Conservation (phyloP, 108 stramenopile species). For the Stephanodiscus triporus region DNA sequence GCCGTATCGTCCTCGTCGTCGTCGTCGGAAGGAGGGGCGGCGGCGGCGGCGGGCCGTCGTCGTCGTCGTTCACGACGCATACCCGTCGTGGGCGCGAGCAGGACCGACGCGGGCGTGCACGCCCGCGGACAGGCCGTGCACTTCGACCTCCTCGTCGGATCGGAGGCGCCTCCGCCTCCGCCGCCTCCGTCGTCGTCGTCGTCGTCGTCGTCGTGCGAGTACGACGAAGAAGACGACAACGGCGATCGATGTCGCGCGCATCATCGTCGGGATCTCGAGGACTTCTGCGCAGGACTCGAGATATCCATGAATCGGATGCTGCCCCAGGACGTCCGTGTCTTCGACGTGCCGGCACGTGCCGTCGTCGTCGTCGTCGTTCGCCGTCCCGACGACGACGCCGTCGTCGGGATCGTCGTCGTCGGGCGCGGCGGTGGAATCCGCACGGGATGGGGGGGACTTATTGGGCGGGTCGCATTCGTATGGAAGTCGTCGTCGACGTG, state of each 20-base stretch:
- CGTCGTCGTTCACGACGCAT: no score
- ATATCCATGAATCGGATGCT: slow-evolving; percentile 73
- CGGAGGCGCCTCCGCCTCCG: slow-evolving; percentile 25
- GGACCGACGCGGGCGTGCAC: slow-evolving; percentile 86
- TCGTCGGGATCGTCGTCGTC: no score
- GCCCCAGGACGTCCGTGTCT: slow-evolving; percentile 60
- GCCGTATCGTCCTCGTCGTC: no score
- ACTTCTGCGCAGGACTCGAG: slow-evolving; percentile 47
- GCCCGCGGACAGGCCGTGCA: slow-evolving; percentile 87
- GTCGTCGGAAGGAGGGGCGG: no score
- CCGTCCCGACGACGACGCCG: no score
- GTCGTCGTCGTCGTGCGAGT: slow-evolving; percentile 10
- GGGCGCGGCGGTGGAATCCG: no score
- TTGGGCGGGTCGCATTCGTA: no score
- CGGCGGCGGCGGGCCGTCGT: no score
- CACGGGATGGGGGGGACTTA: no score
- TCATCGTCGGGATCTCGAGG: no score
- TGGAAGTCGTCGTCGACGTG: no score
- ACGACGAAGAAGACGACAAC: slow-evolving; percentile 6
- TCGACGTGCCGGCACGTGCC: slow-evolving; percentile 58
- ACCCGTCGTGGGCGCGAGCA: slow-evolving; percentile 75
- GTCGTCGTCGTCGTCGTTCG: no score
- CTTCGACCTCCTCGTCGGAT: slow-evolving; percentile 63
- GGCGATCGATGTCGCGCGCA: neutral
- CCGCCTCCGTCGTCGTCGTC: slow-evolving; percentile 17